phyloP scores from a whole-genome alignment of 2,329 filamentous ascomycete species.

The Lasiodiplodia citricola region DNA sequence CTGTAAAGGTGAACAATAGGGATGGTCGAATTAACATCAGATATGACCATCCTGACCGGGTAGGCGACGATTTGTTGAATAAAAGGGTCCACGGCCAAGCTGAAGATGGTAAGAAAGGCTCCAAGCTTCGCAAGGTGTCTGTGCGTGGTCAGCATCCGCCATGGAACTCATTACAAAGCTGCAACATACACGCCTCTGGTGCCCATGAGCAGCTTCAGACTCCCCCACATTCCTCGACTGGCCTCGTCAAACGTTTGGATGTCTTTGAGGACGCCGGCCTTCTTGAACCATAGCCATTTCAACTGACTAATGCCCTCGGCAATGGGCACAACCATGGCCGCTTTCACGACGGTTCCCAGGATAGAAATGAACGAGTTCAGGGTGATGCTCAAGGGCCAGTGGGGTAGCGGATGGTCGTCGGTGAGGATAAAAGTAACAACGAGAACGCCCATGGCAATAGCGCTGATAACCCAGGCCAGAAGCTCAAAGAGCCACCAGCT shows the following conservation, averaged over 20 bases:
- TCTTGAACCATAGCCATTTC: slow-evolving; percentile 43
- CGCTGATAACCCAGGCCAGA: slow-evolving; percentile 27
- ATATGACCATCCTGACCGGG: background rate
- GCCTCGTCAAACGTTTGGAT: slow-evolving; percentile 26
- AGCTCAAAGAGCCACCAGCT: slow-evolving; percentile 25
- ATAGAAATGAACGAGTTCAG: slow-evolving; percentile 43
- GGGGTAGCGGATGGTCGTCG: slow-evolving; percentile 26
- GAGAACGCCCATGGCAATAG: slow-evolving; percentile 22
- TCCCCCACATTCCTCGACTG: slow-evolving; percentile 20
- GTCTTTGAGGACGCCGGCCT: slow-evolving; percentile 20
- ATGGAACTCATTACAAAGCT: background rate
- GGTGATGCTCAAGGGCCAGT: slow-evolving; percentile 30
- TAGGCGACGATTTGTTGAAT: slow-evolving; percentile 29
- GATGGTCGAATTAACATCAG: background rate
- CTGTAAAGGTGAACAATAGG: background rate
- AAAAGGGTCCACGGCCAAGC: slow-evolving; percentile 28
- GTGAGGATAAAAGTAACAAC: slow-evolving; percentile 25
- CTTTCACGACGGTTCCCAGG: slow-evolving; percentile 40
- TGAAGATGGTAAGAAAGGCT: slow-evolving; percentile 26
- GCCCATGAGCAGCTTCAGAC: slow-evolving; percentile 2
- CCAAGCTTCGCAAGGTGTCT: slow-evolving; percentile 27
- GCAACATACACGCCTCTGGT: slow-evolving; percentile 14
- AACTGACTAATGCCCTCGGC: slow-evolving; percentile 43
- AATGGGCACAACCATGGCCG: slow-evolving; percentile 39
- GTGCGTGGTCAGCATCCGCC: background rate